Conservation (phyloP, 208 protist species). For the Leptomonas seymouri region DNA sequence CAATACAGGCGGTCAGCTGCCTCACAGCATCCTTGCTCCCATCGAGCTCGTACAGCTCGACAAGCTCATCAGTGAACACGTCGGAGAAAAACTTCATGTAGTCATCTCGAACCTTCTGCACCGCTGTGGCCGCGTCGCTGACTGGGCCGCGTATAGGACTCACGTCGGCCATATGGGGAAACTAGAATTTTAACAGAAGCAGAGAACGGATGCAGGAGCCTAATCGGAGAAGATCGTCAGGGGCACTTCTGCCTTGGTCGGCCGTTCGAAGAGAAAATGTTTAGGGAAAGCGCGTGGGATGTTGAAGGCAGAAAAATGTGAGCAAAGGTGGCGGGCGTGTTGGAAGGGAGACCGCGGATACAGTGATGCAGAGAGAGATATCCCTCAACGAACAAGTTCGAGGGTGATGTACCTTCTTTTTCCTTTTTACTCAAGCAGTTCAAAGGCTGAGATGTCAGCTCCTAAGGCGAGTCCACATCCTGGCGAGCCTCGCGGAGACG, state of each 20-base stretch:
- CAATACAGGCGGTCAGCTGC: slow-evolving; percentile 84
- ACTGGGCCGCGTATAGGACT: neutral
- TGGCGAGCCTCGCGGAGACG: no score
- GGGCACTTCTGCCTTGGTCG: neutral
- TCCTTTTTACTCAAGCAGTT: no score
- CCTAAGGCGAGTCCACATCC: no score
- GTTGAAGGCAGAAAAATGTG: no score
- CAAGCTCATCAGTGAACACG: slow-evolving; percentile 79
- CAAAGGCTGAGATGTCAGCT: no score
- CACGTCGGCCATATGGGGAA: neutral
- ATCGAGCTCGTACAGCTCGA: slow-evolving; percentile 82
- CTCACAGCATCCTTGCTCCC: slow-evolving; percentile 75
- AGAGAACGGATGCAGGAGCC: neutral
- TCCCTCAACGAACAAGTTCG: no score
- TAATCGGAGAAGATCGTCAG: neutral
- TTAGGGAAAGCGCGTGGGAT: no score
- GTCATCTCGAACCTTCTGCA: slow-evolving; percentile 64
- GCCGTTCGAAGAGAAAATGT: no score
- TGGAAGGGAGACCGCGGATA: no score
- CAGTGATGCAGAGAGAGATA: no score
- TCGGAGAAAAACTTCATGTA: slow-evolving; percentile 92
- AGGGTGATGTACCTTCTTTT: no score
- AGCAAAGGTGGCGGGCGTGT: no score
- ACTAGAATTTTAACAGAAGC: neutral
- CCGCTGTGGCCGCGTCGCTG: slow-evolving; percentile 25